phyloP scores from a whole-genome alignment of 768 basidiomycete species.

The Lactarius deliciosus region DNA sequence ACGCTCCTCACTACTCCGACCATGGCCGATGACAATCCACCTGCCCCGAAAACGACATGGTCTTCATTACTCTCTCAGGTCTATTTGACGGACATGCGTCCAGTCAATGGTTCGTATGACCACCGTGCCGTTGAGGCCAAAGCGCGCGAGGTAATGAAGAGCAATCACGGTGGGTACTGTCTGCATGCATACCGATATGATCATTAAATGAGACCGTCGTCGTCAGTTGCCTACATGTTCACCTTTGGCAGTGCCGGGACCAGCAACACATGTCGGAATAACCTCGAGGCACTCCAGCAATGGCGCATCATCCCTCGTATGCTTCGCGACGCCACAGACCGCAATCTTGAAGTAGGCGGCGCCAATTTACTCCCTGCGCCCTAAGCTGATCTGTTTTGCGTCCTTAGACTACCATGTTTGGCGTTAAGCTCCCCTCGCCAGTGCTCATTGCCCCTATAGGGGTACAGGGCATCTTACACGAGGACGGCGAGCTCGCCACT shows the following conservation, averaged over 20 bases:
- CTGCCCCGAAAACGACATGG: constrained; percentile 18
- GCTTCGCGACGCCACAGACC: constrained; percentile 59
- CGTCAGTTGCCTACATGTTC: constrained; percentile 67
- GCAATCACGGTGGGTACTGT: constrained; percentile 47
- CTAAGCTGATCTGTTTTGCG: background rate
- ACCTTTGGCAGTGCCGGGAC: constrained; percentile 77
- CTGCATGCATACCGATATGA: no score
- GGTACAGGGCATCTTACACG: constrained; percentile 70
- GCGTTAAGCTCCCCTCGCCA: constrained; percentile 59
- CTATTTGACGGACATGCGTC: background rate
- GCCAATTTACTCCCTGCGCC: background rate
- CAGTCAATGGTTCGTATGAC: constrained; percentile 54
- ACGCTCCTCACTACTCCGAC: background rate
- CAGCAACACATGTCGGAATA: constrained; percentile 62
- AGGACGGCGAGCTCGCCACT: constrained; percentile 68
- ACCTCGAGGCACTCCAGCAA: constrained; percentile 59
- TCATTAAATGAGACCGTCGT: background rate
- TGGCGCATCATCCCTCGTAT: constrained; percentile 79
- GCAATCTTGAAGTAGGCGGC: constrained; percentile 57
- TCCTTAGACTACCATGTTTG: constrained; percentile 68
- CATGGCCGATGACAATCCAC: background rate
- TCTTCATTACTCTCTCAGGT: constrained; percentile 6
- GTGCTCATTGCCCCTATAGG: constrained; percentile 67
- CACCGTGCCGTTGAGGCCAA: constrained; percentile 62
- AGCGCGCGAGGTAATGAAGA: constrained; percentile 61